A percentile compares a stretch with the other conserved stretches of the same genome.
These are phyloP conservation scores for Cephaloascus fragrans DNA, from an alignment of 805 yeast genomes.

Conservation along the genomic window DNA sequence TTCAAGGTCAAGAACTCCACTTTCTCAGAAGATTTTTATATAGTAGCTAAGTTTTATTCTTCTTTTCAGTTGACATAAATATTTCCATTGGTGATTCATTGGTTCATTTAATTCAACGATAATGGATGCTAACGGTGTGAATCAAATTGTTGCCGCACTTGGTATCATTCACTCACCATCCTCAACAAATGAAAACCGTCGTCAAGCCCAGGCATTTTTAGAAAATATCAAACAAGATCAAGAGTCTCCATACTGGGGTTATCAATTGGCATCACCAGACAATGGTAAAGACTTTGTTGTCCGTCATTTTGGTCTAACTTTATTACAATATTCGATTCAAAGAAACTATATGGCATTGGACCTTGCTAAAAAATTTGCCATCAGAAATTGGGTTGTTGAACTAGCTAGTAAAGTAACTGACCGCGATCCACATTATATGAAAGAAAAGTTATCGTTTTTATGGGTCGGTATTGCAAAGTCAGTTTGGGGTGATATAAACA, in stretches of 20 bases:
- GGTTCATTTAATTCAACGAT: too few relatives aligned
- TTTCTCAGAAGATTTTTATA: too few relatives aligned
- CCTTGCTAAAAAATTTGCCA: constrained; percentile 47
- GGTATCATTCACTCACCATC: constrained; percentile 62
- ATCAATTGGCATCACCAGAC: constrained; percentile 63
- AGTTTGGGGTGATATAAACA: constrained; percentile 61
- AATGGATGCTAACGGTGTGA: constrained; percentile 64
- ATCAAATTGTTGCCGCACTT: constrained; percentile 70
- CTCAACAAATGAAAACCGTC: constrained; percentile 47
- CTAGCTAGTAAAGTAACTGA: constrained; percentile 48
- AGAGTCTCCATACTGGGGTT: constrained; percentile 91
- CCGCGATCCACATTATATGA: constrained; percentile 82
- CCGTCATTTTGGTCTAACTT: constrained; percentile 82
- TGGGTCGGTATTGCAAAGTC: constrained; percentile 92
- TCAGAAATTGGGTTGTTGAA: constrained; percentile 80
- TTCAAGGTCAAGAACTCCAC: too few relatives aligned
- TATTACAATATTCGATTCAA: constrained; percentile 65
- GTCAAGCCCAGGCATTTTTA: constrained; percentile 51
- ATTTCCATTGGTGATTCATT: too few relatives aligned
- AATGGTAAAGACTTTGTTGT: constrained; percentile 58
- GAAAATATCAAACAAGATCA: constrained; percentile 68
- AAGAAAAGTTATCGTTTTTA: constrained; percentile 79
- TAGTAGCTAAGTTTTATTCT: too few relatives aligned
- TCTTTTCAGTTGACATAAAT: too few relatives aligned
- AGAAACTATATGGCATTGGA: constrained; percentile 46